Conservation (phyloP, 768 basidiomycete species). For the Lactarius indigo region DNA sequence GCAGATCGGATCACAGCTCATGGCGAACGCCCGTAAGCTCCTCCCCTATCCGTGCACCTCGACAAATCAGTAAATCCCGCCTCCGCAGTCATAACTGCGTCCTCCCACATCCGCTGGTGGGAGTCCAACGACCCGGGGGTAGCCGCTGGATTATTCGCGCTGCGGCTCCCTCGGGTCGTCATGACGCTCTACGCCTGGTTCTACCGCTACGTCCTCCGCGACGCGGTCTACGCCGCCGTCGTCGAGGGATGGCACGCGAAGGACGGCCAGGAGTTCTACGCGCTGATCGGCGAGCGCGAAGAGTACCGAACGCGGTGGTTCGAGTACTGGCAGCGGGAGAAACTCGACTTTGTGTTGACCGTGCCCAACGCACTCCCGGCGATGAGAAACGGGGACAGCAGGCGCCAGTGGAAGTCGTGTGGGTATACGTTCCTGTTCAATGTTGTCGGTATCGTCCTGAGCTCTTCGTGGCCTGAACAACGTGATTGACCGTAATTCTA, state of each 20-base stretch:
- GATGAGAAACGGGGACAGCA: slow-evolving; percentile 50
- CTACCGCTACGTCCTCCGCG: slow-evolving; percentile 47
- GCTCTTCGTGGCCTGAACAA: neutral
- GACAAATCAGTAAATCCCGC: neutral
- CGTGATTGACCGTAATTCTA: slow-evolving; percentile 4
- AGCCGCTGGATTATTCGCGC: slow-evolving; percentile 36
- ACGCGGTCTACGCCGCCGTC: slow-evolving; percentile 51
- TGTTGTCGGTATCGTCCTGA: slow-evolving; percentile 40
- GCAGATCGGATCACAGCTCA: slow-evolving; percentile 49
- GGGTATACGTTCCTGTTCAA: slow-evolving; percentile 69
- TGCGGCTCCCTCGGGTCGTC: slow-evolving; percentile 46
- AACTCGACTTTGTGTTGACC: slow-evolving; percentile 60
- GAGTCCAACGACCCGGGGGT: slow-evolving; percentile 52
- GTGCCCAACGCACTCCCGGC: slow-evolving; percentile 64
- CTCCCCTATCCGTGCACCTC: slow-evolving; percentile 25
- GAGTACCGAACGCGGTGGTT: slow-evolving; percentile 42
- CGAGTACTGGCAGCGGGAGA: slow-evolving; percentile 39
- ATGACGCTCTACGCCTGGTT: slow-evolving; percentile 50
- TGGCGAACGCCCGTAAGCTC: slow-evolving; percentile 47
- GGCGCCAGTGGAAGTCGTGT: slow-evolving; percentile 48
- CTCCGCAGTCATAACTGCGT: slow-evolving; percentile 31
- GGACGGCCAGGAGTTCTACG: slow-evolving; percentile 47
- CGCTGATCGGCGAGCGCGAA: slow-evolving; percentile 44
- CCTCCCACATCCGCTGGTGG: slow-evolving; percentile 24
- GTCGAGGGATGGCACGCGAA: slow-evolving; percentile 49